phyloP scores from a whole-genome alignment of 2,329 filamentous ascomycete genomes.

The Talaromyces sp. region DNA sequence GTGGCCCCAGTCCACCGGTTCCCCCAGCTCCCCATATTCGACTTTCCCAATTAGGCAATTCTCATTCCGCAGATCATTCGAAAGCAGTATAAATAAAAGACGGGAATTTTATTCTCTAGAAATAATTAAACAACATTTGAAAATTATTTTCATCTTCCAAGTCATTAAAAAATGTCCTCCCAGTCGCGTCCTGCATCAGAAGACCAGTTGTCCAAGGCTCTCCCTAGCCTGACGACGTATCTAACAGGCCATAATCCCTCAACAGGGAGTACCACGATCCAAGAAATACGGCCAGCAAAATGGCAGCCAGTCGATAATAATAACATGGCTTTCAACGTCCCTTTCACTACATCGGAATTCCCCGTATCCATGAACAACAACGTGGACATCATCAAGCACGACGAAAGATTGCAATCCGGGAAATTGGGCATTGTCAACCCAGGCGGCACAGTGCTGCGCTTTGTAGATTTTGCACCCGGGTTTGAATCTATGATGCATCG shows the following conservation, averaged over 20 bases:
- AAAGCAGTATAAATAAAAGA: too few species aligned
- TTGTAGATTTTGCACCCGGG: constrained; percentile 42
- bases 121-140: too few species aligned
- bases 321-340: not conserved
- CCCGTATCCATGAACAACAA: constrained; percentile 45
- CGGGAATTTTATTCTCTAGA: too few species aligned
- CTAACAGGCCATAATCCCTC: not conserved
- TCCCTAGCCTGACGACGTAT: not conserved
- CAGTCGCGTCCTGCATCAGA: not conserved
- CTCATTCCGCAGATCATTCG: too few species aligned
- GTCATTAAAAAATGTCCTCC: not conserved
- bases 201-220: not conserved
- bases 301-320: not conserved
- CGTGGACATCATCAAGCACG: constrained; percentile 39
- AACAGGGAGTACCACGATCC: not conserved
- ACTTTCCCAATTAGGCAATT: too few species aligned
- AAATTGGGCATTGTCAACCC: constrained; percentile 36
- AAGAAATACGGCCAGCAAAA: not conserved
- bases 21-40: too few species aligned
- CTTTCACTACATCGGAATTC: constrained; percentile 39
- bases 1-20: too few species aligned
- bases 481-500: constrained; percentile 44
- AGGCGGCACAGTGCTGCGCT: constrained; percentile 35
- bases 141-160: too few species aligned
- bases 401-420: too few species aligned